Conservation (phyloP, 169 alveolate genomes). For the Babesia microti region DNA sequence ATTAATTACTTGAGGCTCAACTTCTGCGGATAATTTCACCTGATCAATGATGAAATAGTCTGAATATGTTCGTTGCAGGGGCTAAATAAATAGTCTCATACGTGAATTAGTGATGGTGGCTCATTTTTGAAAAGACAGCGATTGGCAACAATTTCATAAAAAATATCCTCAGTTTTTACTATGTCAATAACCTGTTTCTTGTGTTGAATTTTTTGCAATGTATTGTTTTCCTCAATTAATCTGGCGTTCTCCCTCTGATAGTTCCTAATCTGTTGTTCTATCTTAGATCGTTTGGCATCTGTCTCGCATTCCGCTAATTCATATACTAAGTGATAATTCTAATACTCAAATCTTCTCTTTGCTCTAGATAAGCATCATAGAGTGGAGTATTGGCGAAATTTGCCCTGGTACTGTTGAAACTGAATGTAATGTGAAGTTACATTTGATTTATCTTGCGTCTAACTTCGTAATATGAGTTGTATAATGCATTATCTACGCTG, state of each 20-base stretch:
- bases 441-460: constrained; percentile 37
- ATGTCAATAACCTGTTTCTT: constrained; percentile 46
- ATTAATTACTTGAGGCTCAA: too few relatives aligned
- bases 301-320: constrained; percentile 39
- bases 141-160: constrained; percentile 59
- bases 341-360: constrained; percentile 37
- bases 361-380: constrained; percentile 54
- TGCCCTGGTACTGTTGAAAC: constrained; percentile 53
- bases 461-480: constrained; percentile 25
- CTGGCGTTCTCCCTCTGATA: constrained; percentile 48
- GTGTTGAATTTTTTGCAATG: constrained; percentile 45
- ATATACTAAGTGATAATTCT: constrained; percentile 12
- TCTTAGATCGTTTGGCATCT: constrained; percentile 28
- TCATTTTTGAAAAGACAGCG: constrained; percentile 53
- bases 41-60: too few relatives aligned
- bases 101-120: too few relatives aligned
- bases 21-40: too few relatives aligned
- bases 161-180: constrained; percentile 52
- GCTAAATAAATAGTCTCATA: too few relatives aligned
- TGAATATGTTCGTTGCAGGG: too few relatives aligned
- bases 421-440: constrained; percentile 16
- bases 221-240: constrained; percentile 50
- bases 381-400: constrained; percentile 59
- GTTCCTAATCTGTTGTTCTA: constrained; percentile 48
- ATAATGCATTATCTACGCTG: constrained; percentile 23